A percentile compares a stretch with the other conserved stretches of the same genome.
phyloP scores from a whole-genome alignment of 495 filamentous ascomycete genomes.

The Talaromyces stipitatus region DNA sequence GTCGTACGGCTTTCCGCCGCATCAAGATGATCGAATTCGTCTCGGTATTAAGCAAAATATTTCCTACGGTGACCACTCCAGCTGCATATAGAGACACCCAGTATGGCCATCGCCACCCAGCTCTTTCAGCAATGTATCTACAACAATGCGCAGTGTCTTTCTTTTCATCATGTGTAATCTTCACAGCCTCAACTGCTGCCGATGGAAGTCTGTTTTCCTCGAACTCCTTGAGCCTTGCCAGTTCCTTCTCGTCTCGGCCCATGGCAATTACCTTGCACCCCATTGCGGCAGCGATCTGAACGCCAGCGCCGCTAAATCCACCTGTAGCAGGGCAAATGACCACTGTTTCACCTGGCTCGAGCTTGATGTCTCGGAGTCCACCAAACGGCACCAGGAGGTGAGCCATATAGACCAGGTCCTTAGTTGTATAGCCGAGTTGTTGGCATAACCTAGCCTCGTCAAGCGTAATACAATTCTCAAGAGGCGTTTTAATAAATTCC shows the following conservation, averaged over 20 bases:
- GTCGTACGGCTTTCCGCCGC: conserved; percentile 34
- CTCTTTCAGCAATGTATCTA: conserved; percentile 39
- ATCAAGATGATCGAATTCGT: conserved; percentile 48
- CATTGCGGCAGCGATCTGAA: conserved; percentile 35
- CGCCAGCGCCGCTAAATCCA: conserved; percentile 32
- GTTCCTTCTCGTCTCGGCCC: conserved; percentile 27
- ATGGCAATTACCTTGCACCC: conserved; percentile 43
- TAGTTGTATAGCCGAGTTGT: background rate
- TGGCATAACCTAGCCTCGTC: conserved; percentile 3
- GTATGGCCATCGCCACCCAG: conserved; percentile 50
- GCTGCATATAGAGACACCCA: conserved; percentile 47
- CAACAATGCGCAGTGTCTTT: conserved; percentile 14
- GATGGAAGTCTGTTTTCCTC: background rate
- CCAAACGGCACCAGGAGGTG: conserved; percentile 2
- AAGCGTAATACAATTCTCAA: conserved; percentile 4
- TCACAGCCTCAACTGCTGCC: background rate
- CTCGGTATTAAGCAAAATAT: conserved; percentile 33
- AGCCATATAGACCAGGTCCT: background rate
- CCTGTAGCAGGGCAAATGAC: conserved; percentile 43
- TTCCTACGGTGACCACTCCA: conserved; percentile 29
- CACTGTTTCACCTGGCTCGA: conserved; percentile 40
- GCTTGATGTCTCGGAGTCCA: conserved; percentile 19
- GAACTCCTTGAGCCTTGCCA: conserved; percentile 13
- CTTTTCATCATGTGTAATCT: background rate
- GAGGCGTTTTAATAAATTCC: conserved; percentile 27